Evolutionary conservation across 2,329 filamentous ascomycete species (phyloP).

Genomic region (Pleomassaria siparia): DNA sequence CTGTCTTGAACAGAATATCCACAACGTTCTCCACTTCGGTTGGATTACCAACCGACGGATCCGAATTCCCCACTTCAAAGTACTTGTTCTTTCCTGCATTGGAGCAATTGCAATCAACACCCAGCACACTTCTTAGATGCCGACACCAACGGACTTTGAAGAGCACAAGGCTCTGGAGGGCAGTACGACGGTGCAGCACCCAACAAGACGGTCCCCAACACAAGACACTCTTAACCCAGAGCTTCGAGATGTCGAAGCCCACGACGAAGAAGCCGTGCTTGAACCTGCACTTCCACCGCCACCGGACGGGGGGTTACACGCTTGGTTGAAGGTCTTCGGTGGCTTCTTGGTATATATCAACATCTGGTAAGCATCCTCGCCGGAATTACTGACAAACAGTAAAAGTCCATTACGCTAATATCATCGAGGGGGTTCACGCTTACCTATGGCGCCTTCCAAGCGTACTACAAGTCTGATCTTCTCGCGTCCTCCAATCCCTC

Average conservation of each 20-base stretch:
- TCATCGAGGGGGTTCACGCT: slow-evolving; percentile 44
- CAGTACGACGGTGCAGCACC: slow-evolving; percentile 16
- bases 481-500: slow-evolving; percentile 39
- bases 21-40: too few relatives aligned
- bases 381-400: slow-evolving; percentile 6
- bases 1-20: too few relatives aligned
- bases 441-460: slow-evolving; percentile 47
- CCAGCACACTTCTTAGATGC: slow-evolving; percentile 7
- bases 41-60: too few relatives aligned
- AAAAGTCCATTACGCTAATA: too few relatives aligned
- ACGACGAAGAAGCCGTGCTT: slow-evolving; percentile 20
- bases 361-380: slow-evolving; percentile 30
- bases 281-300: slow-evolving; percentile 33
- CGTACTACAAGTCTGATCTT: slow-evolving; percentile 48
- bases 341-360: slow-evolving; percentile 44
- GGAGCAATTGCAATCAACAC: neutral
- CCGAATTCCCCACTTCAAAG: neutral
- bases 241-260: slow-evolving; percentile 14
- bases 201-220: neutral
- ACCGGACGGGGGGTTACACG: slow-evolving; percentile 42
- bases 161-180: slow-evolving; percentile 17
- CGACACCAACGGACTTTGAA: slow-evolving; percentile 15
- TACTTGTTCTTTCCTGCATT: neutral
- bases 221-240: slow-evolving; percentile 2
- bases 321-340: slow-evolving; percentile 43